Conservation (phyloP, 2,329 filamentous ascomycete genomes). For the Colletotrichum australisinense region DNA sequence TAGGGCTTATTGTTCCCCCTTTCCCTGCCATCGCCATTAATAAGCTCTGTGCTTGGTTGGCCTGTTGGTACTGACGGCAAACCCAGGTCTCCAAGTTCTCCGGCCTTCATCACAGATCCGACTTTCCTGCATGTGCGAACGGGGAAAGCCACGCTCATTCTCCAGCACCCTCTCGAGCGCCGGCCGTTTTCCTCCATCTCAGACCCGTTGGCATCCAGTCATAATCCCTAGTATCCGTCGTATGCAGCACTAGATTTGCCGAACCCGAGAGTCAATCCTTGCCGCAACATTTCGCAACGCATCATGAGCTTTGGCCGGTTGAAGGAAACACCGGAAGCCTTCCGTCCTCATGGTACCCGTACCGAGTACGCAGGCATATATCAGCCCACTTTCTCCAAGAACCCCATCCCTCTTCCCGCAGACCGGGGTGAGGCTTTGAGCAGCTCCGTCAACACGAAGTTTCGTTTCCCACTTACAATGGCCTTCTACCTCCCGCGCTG, state of each 20-base stretch:
- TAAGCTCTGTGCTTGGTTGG: not conserved
- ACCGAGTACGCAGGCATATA: not conserved
- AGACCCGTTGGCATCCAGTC: not conserved
- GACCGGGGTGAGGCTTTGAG: conserved; percentile 13
- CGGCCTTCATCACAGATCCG: not conserved
- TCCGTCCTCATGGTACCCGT: not conserved
- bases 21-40: not conserved
- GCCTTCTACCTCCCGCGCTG: not conserved
- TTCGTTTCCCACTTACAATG: not conserved
- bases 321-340: not conserved
- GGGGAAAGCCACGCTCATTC: not conserved
- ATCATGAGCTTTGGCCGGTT: not conserved
- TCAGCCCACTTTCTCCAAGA: conserved; percentile 27
- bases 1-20: not conserved
- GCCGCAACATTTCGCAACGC: not conserved
- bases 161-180: not conserved
- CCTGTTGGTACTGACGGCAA: not conserved
- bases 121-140: not conserved
- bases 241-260: not conserved
- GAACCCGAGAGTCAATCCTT: not conserved
- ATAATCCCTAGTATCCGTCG: not conserved
- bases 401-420: not conserved
- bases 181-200: not conserved
- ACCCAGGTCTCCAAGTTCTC: not conserved
- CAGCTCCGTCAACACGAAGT: not conserved